Evolutionary conservation across 371 early-diverging fungal species (phyloP), one percentile per base, ranked within the genome.

Genomic region (Gilbertella persicaria): DNA sequence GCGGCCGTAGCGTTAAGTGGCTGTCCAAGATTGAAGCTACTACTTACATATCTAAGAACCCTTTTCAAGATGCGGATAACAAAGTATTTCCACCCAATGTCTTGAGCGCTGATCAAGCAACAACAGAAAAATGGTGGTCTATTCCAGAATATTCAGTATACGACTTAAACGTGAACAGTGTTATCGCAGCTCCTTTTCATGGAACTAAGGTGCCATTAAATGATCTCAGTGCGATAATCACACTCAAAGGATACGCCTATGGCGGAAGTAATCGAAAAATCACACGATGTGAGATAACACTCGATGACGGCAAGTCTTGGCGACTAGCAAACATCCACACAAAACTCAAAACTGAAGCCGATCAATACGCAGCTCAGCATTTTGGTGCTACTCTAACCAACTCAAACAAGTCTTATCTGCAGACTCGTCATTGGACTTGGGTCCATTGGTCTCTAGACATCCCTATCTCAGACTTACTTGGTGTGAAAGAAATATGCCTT

Each of bases 1-100:
- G 93, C 17, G 95, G 91, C 0, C 82, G 95, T 36, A 83, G 79
- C 53, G 88, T 93, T 62, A 95, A 95, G 62, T 93, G 88, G 87
- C 71, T 93, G 17, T 45, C 60, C 26, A 70, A 71, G 29, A 82
- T 95, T 20, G 73, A 76, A 19, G 71, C 92, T 16, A 64, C 77
- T 16, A 82, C 80, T 23, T 58, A 77, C 12, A 89, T 86, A 57
- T 84, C 85, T 12, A 60, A 63, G 9, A 82, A 81, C 50, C 84
- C 80, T 58, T 95, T 87, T 81, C 94, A 95, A 55, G 78, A 82
- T 55, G 75, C 75, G 17, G 95, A 95, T 60, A 90, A 93, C 70
- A 89, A 90, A 59, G 90, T 91, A 5, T 78, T 95, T 17, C 94
- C 94, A 10, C 73, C 82, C 33, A 45, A 64, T 51, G 80, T 82